Evolutionary conservation across 176 grass and related monocot species (phyloP), one percentile per base, ranked within the genome.

Genomic region (Triticum dicoccoides): DNA sequence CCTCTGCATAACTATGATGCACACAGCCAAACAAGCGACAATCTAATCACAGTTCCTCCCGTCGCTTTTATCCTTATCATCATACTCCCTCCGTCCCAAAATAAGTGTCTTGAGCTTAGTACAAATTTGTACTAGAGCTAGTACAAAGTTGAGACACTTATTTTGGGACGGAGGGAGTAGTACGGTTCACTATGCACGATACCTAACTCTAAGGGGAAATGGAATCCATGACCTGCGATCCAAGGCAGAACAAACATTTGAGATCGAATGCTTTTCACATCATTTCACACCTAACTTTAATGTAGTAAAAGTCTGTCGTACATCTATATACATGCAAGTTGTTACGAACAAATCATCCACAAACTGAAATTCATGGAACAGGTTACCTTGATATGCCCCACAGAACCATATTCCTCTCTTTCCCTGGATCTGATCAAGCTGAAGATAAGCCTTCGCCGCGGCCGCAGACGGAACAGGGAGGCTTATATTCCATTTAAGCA

Each of bases 401-500:
- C 29, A 67, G 65, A 67, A 67, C 65, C 65, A 67, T 67, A 67
- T 34, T 67, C 65, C 65, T 17, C 65, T 67, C 29, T 67, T 66
- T 67, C 65, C 65, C 29, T 68, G 65, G 65, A 68, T 68, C 65
- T 68, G 14, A 71, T 71, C 69, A 71, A 71, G 38, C 35, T 71
- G 69, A 71, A 71, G 34, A 41, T 41, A 41, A 71, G 69, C 69
- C 69, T 41, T 71, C 9, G 69, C 35, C 35, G 69, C 20, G 21
- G 69, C 69, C 69, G 12, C 35, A n/a, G 69, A 71, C 9, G 69
- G 69, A 41, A 71, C 35, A 71, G 69, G 69, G 21, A 71, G 8
- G 34, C 68, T 71, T 71, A 20, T 39, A n/a, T 20, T 39, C 68
- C 68, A 71, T 71, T 71, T 71, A n/a, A 71, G 68, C 68, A 71